Evolutionary conservation across 345 rosid genomes (phyloP), one percentile per base, ranked within the genome.

Genomic region (Odontarrhena argentea): DNA sequence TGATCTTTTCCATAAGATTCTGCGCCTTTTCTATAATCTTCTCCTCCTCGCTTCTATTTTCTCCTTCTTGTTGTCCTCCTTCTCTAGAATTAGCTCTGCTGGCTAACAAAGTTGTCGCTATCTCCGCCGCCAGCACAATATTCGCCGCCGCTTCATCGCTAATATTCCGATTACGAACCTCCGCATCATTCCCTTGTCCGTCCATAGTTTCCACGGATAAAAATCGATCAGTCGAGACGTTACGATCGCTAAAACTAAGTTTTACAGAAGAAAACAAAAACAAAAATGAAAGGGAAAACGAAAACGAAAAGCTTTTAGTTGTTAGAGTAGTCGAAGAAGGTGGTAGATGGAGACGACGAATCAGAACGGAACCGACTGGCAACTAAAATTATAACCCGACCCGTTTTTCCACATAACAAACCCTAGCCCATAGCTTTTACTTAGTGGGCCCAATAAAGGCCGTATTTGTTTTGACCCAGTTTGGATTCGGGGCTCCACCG

Each of bases 1-100:
- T 94, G 77, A 88, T 82, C 6, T 65, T 87, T 6, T 94, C 99
- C 84, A 94, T 94, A 22, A 83, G 80, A 49, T 57, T 75, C 80
- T 88, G 92, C 22, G 97, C 96, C 79, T 86, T 84, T 4, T 55
- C 88, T 63, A 81, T 60, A 69, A 91, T 60, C 77, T 80, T 87
- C 4, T 84, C 95, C 30, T 91, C 97, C 3, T 75, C 85, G 50
- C 66, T 82, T 82, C 63, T 70, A 35, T 38, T 43, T 60, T 76
- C 86, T 58, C 69, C 85, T 26, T 76, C 87, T 2, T 70, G 77
- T 6, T 63, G 82, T 8, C 35, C 81, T 51, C 57, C 82, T 60
- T 68, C 76, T 28, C 38, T 78, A 50, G 41, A 55, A 22, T 58
- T 50, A 30, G 45, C 69, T 58, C 69, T 61, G 15, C 63, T 38